Evolutionary conservation across 805 yeast species (phyloP).

Genomic region (Crinitomyces ghanaensis): DNA sequence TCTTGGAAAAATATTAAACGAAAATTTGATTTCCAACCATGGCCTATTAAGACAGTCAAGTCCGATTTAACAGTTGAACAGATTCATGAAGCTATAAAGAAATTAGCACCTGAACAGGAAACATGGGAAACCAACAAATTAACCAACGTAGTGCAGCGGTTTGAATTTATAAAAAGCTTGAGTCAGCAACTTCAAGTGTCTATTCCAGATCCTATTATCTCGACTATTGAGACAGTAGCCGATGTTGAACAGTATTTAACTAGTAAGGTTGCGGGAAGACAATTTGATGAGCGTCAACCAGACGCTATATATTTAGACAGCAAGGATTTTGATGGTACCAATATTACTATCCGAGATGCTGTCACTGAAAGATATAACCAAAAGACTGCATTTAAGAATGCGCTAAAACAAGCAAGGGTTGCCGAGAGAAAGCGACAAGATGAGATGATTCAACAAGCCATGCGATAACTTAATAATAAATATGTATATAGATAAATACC

Average conservation of each 20-base stretch:
- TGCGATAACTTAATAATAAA: conserved; percentile 9
- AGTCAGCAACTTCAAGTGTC: conserved; percentile 39
- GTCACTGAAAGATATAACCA: conserved; percentile 38
- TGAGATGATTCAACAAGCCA: conserved; percentile 19
- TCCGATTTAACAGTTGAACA: conserved; percentile 13
- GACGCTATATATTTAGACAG: conserved; percentile 55
- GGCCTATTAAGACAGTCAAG: conserved; percentile 20
- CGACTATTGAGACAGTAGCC: conserved; percentile 31
- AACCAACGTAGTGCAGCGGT: conserved; percentile 38
- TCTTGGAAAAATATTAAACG: conserved; percentile 11
- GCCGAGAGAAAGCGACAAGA: conserved; percentile 21
- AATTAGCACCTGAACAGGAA: conserved; percentile 1
- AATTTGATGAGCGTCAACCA: conserved; percentile 57
- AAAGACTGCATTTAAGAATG: conserved; percentile 34
- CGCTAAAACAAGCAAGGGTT: conserved; percentile 35
- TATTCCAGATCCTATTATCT: conserved; percentile 40
- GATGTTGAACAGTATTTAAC: conserved; percentile 31
- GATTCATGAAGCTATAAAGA: conserved; percentile 7
- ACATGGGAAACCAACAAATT: conserved; percentile 16
- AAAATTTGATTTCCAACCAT: conserved; percentile 18
- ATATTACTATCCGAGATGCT: conserved; percentile 34
- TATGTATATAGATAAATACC: no score
- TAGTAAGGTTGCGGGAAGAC: conserved; percentile 29
- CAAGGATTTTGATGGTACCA: conserved; percentile 45
- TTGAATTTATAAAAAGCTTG: conserved; percentile 37